Evolutionary conservation across 169 alveolate species (phyloP).

Genomic region (Besnoitia besnoiti): DNA sequence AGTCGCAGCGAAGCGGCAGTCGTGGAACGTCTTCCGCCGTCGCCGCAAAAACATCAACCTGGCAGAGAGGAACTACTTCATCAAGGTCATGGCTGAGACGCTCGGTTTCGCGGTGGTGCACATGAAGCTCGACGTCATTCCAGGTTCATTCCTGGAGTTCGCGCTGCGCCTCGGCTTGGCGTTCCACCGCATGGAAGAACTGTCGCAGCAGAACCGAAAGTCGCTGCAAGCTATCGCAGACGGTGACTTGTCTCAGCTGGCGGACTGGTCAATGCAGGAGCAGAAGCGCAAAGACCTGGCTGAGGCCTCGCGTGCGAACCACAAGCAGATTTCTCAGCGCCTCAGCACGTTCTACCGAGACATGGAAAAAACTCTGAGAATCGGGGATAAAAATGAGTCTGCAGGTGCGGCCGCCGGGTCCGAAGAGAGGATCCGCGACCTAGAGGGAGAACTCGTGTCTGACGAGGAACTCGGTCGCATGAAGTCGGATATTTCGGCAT

Average conservation of each 20-base stretch:
- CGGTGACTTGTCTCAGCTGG: slow-evolving; percentile 60
- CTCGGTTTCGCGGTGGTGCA: slow-evolving; percentile 78
- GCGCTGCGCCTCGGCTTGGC: slow-evolving; percentile 57
- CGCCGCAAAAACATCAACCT: slow-evolving; percentile 53
- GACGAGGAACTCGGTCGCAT: background rate
- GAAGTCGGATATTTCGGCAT: background rate
- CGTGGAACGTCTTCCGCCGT: slow-evolving; percentile 1
- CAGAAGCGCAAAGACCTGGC: background rate
- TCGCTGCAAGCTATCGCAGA: slow-evolving; percentile 62
- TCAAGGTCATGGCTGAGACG: slow-evolving; percentile 76
- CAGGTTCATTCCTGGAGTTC: slow-evolving; percentile 70
- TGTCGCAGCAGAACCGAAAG: slow-evolving; percentile 47
- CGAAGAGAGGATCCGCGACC: slow-evolving; percentile 27
- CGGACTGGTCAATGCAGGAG: slow-evolving; percentile 52
- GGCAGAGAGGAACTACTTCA: slow-evolving; percentile 77
- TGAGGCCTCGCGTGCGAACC: background rate
- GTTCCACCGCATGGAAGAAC: slow-evolving; percentile 59
- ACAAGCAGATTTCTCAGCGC: background rate
- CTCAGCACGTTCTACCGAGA: background rate
- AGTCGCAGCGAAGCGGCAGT: slow-evolving; percentile 65
- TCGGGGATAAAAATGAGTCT: background rate
- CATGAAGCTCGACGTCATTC: slow-evolving; percentile 81
- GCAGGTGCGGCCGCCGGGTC: background rate
- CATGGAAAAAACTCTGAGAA: background rate
- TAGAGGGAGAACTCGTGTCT: slow-evolving; percentile 20